Evolutionary conservation across 192 early-diverging fungal species (phyloP), one percentile per base, ranked within the genome.

Genomic region (Spizellomyces punctatus): DNA sequence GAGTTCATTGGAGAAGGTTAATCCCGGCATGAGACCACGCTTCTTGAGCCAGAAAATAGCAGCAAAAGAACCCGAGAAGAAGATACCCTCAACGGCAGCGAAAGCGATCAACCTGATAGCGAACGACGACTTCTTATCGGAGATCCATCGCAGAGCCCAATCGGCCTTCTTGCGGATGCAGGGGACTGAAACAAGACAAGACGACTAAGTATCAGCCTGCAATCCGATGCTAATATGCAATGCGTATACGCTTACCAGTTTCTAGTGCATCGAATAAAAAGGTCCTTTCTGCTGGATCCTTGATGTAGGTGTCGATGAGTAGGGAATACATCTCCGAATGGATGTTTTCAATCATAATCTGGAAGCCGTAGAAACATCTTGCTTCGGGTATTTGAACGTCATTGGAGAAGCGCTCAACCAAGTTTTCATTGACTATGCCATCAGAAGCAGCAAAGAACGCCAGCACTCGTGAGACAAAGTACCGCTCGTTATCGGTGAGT

Each of bases 11-110:
- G 91, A 92, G 85, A 99, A 98, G 49, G 96, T 95, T 71, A 99
- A 86, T 21, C 96, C 96, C 46, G 95, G 94, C 95, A 97, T 96
- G 67, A 98, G 79, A 17, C 95, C 96, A 73, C 95, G 92, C 88
- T 99, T 99, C 91, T 98, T 99, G 78, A 99, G 92, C 95, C 95
- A 99, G 76, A 99, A 99, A 85, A 99, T 99, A 27, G 96, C 88
- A 3, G 96, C 95, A 79, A 98, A 98, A 16, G 96, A 90, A 10
- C 95, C 96, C 69, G 92, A 95, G 83, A 97, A 98, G 87, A 98
- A 98, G 79, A 98, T 96, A 58, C 96, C 96, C 77, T 98, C 96
- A 14, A 99, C 95, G 19, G 93, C 95, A 55, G 95, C 95, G 86
- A 99, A 99, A 60, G 95, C 96, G 49, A 96, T 89, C 52, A 98